phyloP scores from a whole-genome alignment of 2,329 filamentous ascomycete genomes.

The Ascosphaera acerosa region DNA sequence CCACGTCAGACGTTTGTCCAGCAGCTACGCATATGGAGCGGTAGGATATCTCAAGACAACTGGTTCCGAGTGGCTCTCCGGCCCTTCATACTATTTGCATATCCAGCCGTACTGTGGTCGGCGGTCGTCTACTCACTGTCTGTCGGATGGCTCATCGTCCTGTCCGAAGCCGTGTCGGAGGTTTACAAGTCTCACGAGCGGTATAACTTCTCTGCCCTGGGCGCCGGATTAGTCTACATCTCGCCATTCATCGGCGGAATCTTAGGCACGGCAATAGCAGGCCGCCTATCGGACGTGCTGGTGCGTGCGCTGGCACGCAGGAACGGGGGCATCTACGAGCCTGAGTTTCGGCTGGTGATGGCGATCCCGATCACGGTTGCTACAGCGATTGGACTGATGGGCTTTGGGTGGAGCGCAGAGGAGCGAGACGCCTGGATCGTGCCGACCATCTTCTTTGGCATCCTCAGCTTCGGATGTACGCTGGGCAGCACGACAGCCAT shows the following conservation, averaged over 20 bases:
- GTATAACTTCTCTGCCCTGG: constrained; percentile 62
- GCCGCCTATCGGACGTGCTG: constrained; percentile 63
- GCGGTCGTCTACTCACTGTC: constrained; percentile 64
- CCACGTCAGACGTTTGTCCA: constrained; percentile 47
- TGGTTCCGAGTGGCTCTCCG: constrained; percentile 57
- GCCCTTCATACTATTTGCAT: constrained; percentile 66
- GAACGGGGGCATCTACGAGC: constrained; percentile 88
- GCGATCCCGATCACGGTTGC: constrained; percentile 50
- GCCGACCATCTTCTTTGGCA: constrained; percentile 75
- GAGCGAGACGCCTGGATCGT: constrained; percentile 62
- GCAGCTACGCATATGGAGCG: constrained; percentile 52
- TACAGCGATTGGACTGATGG: constrained; percentile 71
- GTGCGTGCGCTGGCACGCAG: constrained; percentile 57
- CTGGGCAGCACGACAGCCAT: constrained; percentile 77
- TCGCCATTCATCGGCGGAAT: constrained; percentile 75
- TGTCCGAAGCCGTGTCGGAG: constrained; percentile 63
- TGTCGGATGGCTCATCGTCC: constrained; percentile 83
- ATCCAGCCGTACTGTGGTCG: constrained; percentile 78
- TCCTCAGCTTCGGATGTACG: constrained; percentile 79
- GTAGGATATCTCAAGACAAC: constrained; percentile 48
- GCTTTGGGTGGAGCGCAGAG: constrained; percentile 79
- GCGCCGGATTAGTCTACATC: constrained; percentile 68
- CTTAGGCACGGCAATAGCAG: constrained; percentile 75
- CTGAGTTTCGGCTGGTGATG: constrained; percentile 82
- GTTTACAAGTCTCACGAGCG: constrained; percentile 44